Conservation (phyloP, 2,329 filamentous ascomycete genomes). For the Aspergillus oerlinghausenensis region DNA sequence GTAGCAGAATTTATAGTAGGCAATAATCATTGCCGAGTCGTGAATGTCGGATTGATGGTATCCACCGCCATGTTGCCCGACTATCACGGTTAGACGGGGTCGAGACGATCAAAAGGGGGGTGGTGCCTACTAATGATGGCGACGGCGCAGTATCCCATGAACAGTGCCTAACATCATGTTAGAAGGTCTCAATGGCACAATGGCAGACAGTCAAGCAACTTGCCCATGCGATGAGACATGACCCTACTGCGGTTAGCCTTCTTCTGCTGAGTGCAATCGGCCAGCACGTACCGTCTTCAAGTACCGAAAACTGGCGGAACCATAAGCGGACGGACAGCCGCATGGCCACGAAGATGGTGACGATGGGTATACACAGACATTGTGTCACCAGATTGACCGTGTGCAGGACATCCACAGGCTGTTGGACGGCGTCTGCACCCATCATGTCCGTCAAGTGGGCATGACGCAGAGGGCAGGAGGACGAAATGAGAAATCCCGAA, state of each 20-base stretch:
- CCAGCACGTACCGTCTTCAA: constrained; percentile 33
- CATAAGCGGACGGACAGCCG: constrained; percentile 28
- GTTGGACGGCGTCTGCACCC: constrained; percentile 9
- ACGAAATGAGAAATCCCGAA: background rate
- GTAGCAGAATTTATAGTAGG: constrained; percentile 32
- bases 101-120: background rate
- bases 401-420: constrained; percentile 24
- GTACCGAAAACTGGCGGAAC: constrained; percentile 26
- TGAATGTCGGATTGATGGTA: constrained; percentile 26
- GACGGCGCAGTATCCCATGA: constrained; percentile 32
- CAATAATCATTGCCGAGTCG: constrained; percentile 15
- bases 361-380: constrained; percentile 32
- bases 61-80: constrained; percentile 34
- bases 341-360: constrained; percentile 26
- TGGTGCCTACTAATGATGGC: constrained; percentile 23
- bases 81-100: constrained; percentile 10
- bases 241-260: constrained; percentile 12
- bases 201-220: background rate
- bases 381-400: constrained; percentile 35
- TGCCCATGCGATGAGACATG: constrained; percentile 19
- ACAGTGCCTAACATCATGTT: constrained; percentile 17
- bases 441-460: constrained; percentile 13
- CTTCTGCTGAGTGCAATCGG: background rate
- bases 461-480: background rate
- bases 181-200: background rate